Percentiles rank a stretch among this genome's conserved stretches.
These are phyloP conservation scores for Neurospora tetraspora DNA, from an alignment of 495 filamentous ascomycete genomes.

Conservation along the genomic window DNA sequence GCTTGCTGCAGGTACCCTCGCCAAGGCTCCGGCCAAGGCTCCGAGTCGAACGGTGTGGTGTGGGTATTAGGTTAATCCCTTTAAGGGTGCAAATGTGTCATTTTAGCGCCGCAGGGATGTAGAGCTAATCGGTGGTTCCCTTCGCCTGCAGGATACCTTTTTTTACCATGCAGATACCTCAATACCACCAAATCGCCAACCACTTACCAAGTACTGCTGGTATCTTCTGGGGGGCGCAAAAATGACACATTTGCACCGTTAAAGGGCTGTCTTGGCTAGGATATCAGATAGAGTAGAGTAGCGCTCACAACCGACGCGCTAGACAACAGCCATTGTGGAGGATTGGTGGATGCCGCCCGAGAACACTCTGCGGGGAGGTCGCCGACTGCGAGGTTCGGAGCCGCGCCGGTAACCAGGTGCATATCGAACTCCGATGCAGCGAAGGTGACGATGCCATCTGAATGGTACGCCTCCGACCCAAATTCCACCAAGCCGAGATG, in stretches of 20 bases:
- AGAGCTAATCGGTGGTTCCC: too few relatives aligned
- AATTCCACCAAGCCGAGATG: constrained; percentile 18
- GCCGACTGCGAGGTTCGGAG: constrained; percentile 7
- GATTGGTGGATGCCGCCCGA: neutral
- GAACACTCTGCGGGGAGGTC: constrained; percentile 1
- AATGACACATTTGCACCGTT: too few relatives aligned
- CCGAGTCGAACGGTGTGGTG: neutral
- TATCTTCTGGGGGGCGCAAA: too few relatives aligned
- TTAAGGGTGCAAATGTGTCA: too few relatives aligned
- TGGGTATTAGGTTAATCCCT: neutral
- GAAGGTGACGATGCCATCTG: constrained; percentile 20
- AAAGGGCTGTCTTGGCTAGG: neutral
- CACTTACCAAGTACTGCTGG: too few relatives aligned
- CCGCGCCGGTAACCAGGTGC: constrained; percentile 10
- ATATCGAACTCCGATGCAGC: constrained; percentile 12
- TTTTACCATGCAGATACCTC: too few relatives aligned
- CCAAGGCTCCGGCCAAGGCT: constrained; percentile 3
- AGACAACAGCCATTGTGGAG: constrained; percentile 8
- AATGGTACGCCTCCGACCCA: constrained; percentile 19
- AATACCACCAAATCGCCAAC: too few relatives aligned
- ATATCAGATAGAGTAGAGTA: constrained; percentile 10
- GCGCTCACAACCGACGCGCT: constrained; percentile 9
- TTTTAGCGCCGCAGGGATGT: too few relatives aligned
- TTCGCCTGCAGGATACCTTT: too few relatives aligned
- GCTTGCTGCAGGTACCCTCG: constrained; percentile 17